Conservation (phyloP, 441 rosid genomes). For the Croton laevigatus region DNA sequence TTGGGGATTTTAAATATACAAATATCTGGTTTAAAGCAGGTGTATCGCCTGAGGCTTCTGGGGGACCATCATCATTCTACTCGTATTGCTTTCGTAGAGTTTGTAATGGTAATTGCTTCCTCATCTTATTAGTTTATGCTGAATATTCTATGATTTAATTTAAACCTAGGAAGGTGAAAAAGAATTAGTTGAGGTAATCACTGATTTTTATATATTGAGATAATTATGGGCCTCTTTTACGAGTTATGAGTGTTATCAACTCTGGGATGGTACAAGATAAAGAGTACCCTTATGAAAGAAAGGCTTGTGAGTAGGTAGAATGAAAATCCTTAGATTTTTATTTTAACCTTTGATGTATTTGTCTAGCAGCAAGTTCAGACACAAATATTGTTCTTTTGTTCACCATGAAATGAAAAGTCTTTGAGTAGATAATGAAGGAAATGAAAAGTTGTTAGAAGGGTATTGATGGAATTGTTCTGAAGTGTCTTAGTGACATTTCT, state of each 20-base stretch:
- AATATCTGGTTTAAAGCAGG: constrained; percentile 40
- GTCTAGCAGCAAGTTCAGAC: background rate
- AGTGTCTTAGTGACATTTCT: background rate
- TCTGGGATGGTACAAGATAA: background rate
- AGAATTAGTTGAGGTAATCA: constrained; percentile 4
- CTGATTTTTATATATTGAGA: background rate
- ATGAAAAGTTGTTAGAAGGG: background rate
- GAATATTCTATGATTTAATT: background rate
- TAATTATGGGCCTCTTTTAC: background rate
- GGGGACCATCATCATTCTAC: constrained; percentile 51
- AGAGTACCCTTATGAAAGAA: background rate
- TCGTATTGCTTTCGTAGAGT: constrained; percentile 55
- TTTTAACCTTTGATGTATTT: background rate
- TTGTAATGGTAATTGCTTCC: constrained; percentile 38
- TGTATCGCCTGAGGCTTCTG: constrained; percentile 54
- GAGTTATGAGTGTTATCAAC: background rate
- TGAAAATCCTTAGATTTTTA: background rate
- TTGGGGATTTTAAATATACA: constrained; percentile 10
- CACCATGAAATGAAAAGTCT: background rate
- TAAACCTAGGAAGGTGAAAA: background rate
- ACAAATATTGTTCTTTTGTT: background rate
- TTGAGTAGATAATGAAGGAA: background rate
- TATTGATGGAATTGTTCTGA: background rate
- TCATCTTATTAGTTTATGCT: constrained; percentile 4
- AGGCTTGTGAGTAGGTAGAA: background rate